Evolutionary conservation across 306 rosid species (phyloP).

Genomic region (Cajanus cajan): DNA sequence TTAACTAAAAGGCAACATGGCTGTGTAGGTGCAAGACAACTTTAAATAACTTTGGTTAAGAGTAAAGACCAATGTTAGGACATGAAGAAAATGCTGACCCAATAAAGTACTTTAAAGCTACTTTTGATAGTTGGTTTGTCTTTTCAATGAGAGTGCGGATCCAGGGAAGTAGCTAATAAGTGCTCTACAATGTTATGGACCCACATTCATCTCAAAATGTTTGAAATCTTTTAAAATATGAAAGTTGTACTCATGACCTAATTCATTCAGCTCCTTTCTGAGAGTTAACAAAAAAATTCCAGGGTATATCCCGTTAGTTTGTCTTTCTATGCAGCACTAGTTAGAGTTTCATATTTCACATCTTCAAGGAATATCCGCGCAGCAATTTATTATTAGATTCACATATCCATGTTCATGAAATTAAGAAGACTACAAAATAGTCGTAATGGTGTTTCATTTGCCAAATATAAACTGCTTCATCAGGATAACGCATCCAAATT

Average conservation of each 20-base stretch:
- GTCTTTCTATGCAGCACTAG: neutral
- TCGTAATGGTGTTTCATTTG: neutral
- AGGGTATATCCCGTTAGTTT: neutral
- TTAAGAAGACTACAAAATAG: neutral
- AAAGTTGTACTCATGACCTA: constrained; percentile 28
- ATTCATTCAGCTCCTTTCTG: neutral
- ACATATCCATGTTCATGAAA: neutral
- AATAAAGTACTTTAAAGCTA: constrained; percentile 19
- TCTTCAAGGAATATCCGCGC: neutral
- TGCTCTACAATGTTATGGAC: constrained; percentile 23
- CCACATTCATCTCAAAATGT: constrained; percentile 5
- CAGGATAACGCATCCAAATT: neutral
- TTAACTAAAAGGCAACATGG: constrained; percentile 6
- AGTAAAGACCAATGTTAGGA: neutral
- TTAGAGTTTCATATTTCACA: neutral
- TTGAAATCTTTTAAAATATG: neutral
- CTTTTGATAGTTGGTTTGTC: constrained; percentile 35
- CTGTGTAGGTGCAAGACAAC: neutral
- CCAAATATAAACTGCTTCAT: neutral
- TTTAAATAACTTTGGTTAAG: neutral
- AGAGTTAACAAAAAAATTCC: neutral
- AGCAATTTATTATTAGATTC: neutral
- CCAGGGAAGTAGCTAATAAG: constrained; percentile 25
- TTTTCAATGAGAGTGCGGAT: constrained; percentile 22
- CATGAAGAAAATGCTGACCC: constrained; percentile 1